Evolutionary conservation across 106 monocot species (phyloP), one percentile per base, ranked within the genome.

Genomic region (Dendrobium chrysotoxum): DNA sequence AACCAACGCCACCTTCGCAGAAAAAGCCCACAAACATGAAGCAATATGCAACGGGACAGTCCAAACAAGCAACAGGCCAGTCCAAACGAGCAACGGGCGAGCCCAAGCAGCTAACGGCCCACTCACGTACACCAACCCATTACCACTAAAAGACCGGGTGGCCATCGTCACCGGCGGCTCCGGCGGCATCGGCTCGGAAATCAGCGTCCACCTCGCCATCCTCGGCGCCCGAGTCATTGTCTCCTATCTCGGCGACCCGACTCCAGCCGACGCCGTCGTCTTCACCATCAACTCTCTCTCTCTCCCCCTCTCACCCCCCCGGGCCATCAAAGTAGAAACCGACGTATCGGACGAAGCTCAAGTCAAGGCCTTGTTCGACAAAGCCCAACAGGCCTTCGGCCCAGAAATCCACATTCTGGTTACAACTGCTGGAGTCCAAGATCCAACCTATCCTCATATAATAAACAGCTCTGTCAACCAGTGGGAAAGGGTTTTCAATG

Each of bases 141-240:
- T 50, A 50, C 50, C 50, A 11, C 70, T 70, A 39, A 78, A 25
- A 30, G 82, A 77, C 68, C 67, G 82, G 7, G 77, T 82, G 0
- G 82, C 82, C 77, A 82, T 82, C 45, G 23, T 82, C 20, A 53
- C 82, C 38, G 82, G 82, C 23, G 82, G 77, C 18, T 53, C 70
- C 21, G 82, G 82, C 31, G 82, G 82, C 39, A 82, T 82, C 40
- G 82, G 82, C 30, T 38, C 77, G 5, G 82, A 53, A 40, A 82
- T 82, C 68, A 44, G 82, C 71, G 38, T 31, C 77, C 82, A 82
- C 82, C 82, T 82, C 16, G 77, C 67, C 82, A 46, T 30, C 39
- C 77, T 82, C 50, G 82, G 82, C 35, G 77, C 82, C 21, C 77
- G 77, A 10, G 28, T 82, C 15, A 38, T 78, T 5, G 53, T 82